Evolutionary conservation across 768 basidiomycete species (phyloP), one percentile per base, ranked within the genome.

Genomic region (Guyanaporus albipodus): DNA sequence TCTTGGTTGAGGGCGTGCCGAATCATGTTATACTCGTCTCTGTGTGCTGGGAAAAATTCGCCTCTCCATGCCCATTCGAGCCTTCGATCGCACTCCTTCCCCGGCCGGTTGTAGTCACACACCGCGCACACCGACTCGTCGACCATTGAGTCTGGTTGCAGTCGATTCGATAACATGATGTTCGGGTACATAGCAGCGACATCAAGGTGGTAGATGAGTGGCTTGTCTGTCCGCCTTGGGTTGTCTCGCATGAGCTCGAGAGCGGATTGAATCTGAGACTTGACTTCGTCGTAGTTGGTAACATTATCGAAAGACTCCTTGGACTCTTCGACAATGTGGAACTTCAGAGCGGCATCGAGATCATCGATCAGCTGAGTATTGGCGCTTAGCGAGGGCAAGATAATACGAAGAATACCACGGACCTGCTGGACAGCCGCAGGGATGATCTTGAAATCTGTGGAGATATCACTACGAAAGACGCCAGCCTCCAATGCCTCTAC

Each of bases 101-200:
- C 91, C 0, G 96, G 94, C 8, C 94, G 81, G 59, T 99, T 99
- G 66, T 87, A 98, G 68, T 99, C 96, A 70, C 96, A 99, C 2
- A 97, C 93, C 1, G 96, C 96, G 60, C 96, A 99, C 15, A 85
- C 87, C 17, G 95, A 83, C 66, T 98, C 96, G 59, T 94, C 91
- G 9, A 97, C 87, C 72, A 98, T 88, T 2, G 96, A 96, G 68
- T 99, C 96, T 2, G 96, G 96, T 57, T 99, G 96, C 2, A 99
- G 77, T 27, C 96, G 90, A 63, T 99, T 99, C 15, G 94, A 97
- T 74, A 99, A 85, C 96, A 99, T 99, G 80, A 99, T 98, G 68
- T 98, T 99, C 46, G 96, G 96, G 66, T 99, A 98, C 96, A 99
- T 99, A 53, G 96, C 96, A 3, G 96, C 96, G 52, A 99, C 96